phyloP scores from a whole-genome alignment of 192 early-diverging fungal species.

The Backusella westeae region DNA sequence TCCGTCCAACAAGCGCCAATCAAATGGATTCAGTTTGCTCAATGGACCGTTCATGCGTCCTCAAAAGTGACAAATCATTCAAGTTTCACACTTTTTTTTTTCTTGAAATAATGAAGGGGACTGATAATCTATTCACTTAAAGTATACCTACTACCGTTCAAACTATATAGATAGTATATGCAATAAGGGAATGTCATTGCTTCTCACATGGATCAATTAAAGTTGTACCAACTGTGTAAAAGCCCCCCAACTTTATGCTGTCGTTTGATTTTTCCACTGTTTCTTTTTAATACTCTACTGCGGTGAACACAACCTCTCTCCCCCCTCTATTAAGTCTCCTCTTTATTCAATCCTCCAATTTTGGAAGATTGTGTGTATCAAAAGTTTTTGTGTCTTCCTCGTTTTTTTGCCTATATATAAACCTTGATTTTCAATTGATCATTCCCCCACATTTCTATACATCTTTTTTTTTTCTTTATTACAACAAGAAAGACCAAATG shows the following conservation, averaged over 20 bases:
- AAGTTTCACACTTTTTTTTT: not conserved
- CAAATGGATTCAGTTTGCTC: not conserved
- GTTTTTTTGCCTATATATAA: not conserved
- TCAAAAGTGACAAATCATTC: not conserved
- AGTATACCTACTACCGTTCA: too few relatives aligned
- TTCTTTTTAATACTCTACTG: not conserved
- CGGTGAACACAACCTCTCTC: not conserved
- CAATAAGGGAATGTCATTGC: not conserved
- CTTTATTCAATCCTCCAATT: not conserved
- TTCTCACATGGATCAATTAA: slow-evolving; percentile 1
- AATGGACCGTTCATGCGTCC: not conserved
- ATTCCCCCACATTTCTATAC: slow-evolving; percentile 8
- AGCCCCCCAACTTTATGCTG: not conserved
- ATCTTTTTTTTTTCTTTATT: not conserved
- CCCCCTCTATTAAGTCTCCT: not conserved
- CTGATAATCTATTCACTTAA: not conserved
- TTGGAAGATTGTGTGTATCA: not conserved
- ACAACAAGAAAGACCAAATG: not conserved
- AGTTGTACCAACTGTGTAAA: not conserved
- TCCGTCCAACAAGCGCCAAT: not conserved
- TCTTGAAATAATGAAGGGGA: not conserved
- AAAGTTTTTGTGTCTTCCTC: not conserved
- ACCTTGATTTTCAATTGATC: slow-evolving; percentile 1
- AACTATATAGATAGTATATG: not conserved
- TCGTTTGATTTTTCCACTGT: not conserved